Evolutionary conservation across 2,329 filamentous ascomycete genomes (phyloP).

Genomic region (Dothideomycetes sp.): DNA sequence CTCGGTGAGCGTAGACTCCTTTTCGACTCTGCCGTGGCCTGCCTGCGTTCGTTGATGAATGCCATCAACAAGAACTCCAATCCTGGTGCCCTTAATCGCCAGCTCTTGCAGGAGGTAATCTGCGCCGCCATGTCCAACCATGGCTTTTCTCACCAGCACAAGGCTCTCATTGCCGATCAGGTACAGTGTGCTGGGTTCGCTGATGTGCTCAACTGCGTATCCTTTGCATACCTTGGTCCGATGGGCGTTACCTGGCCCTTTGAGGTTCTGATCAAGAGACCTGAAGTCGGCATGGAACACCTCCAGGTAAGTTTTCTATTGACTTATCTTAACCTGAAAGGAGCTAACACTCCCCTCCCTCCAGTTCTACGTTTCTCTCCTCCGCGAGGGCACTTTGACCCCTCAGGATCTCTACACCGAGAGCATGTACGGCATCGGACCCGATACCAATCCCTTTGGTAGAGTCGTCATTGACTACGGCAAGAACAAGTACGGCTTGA

Average conservation of each 20-base stretch:
- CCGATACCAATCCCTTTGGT: slow-evolving; percentile 15
- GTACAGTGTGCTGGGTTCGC: slow-evolving; percentile 13
- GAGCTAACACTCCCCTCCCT: slow-evolving; percentile 2
- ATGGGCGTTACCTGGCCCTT: slow-evolving; percentile 19
- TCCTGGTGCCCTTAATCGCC: slow-evolving; percentile 11
- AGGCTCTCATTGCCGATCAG: slow-evolving; percentile 13
- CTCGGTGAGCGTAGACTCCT: slow-evolving; percentile 35
- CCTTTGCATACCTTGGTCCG: slow-evolving; percentile 14
- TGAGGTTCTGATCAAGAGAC: slow-evolving; percentile 15
- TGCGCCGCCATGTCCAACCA: slow-evolving; percentile 19
- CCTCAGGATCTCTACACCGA: slow-evolving; percentile 4
- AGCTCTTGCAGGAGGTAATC: slow-evolving; percentile 21
- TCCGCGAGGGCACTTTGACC: slow-evolving; percentile 14
- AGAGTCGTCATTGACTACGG: slow-evolving; percentile 17
- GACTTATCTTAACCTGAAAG: background rate
- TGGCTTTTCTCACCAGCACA: slow-evolving; percentile 23
- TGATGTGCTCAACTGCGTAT: slow-evolving; percentile 13
- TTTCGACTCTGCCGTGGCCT: slow-evolving; percentile 23
- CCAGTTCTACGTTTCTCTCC: slow-evolving; percentile 16
- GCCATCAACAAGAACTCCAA: slow-evolving; percentile 11
- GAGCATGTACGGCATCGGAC: slow-evolving; percentile 11
- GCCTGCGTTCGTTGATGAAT: slow-evolving; percentile 16
- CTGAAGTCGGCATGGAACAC: slow-evolving; percentile 13
- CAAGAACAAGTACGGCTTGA: slow-evolving; percentile 9
- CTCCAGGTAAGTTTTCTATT: slow-evolving; percentile 12